Base-by-base conservation (phyloP, 164 flowering plant species). In the Kingdonia uniflora region DNA sequence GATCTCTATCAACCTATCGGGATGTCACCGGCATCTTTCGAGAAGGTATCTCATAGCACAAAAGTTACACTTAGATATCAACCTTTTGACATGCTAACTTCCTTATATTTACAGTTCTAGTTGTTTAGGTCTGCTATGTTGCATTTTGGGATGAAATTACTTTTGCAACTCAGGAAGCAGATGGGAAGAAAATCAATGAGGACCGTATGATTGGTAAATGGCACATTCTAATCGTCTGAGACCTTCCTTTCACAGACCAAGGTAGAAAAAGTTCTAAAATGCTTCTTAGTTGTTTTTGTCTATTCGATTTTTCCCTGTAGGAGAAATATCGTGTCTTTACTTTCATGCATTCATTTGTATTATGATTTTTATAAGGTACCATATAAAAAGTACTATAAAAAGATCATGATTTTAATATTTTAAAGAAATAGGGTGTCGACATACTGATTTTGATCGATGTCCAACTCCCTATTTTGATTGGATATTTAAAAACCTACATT, bases 111-210 rank as follows among this genome's bases (percentile, higher is more conserved):
- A 29, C 8, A 29, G 35, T 8, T 21, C 22, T 48, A 55, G 57
- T 14, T 33, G 13, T 59, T 62, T 72, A 92, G 98, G 95, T 92
- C 47, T 88, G 96, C 70, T 88, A 80, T 78, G 95, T 84, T 33
- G 98, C 96, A 41, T 88, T 92, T 69, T 92, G 98, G 98, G 98
- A 92, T 78, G 95, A 85, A 58, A 61, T 84, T 54, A 92, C 98
- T 54, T 73, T 71, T 38, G 55, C 71, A 35, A 54, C 82, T 16
- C 95, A 92, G 59, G 85, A 86, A 62, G 67, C 67, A 52, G 68
- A 61, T 56, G 96, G 89, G 35, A 76, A 52, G 47, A 69, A 23
- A 59, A 68, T 88, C 68, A 85, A 76, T 51, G 78, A 71, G 60
- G 74, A 75, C 60, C 75, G 64, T 46, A 80, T 69, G 74, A 86